Evolutionary conservation across 2,329 filamentous ascomycete genomes (phyloP).

Genomic region (Stachybotrys chartarum): DNA sequence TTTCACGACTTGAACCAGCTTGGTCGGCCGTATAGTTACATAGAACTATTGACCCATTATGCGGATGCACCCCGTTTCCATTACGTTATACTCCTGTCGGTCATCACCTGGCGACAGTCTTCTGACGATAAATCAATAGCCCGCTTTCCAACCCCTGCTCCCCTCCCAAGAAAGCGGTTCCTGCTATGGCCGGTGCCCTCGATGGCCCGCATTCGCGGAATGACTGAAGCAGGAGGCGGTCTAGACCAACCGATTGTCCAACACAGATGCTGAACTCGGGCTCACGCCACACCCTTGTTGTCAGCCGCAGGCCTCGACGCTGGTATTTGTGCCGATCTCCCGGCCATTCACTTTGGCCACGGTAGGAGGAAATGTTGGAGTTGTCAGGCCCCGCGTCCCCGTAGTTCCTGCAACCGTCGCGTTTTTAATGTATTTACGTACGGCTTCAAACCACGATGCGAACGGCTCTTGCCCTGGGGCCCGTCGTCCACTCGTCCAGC

Average conservation of each 20-base stretch:
- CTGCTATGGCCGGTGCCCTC: background rate
- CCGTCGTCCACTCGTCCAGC: background rate
- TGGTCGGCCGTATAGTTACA: background rate
- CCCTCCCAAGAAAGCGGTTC: too few relatives aligned
- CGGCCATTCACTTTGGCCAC: background rate
- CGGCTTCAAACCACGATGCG: background rate
- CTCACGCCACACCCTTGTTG: background rate
- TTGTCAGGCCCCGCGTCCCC: background rate
- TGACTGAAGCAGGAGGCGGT: background rate
- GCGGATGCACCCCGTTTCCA: too few relatives aligned
- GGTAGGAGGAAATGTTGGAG: background rate
- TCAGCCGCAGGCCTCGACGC: background rate
- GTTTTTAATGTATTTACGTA: background rate
- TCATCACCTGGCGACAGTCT: too few relatives aligned
- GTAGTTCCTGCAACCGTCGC: background rate
- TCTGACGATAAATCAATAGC: too few relatives aligned
- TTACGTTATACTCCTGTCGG: too few relatives aligned
- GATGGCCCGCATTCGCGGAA: background rate
- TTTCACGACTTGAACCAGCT: background rate
- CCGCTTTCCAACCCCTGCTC: too few relatives aligned
- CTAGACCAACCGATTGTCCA: background rate
- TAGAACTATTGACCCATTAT: background rate
- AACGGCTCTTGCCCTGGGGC: background rate
- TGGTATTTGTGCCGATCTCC: background rate
- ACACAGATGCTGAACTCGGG: background rate